A percentile compares a stretch with the other conserved stretches of the same genome.
Conservation (phyloP, 257 asterid species). For the Penstemon barbatus region DNA sequence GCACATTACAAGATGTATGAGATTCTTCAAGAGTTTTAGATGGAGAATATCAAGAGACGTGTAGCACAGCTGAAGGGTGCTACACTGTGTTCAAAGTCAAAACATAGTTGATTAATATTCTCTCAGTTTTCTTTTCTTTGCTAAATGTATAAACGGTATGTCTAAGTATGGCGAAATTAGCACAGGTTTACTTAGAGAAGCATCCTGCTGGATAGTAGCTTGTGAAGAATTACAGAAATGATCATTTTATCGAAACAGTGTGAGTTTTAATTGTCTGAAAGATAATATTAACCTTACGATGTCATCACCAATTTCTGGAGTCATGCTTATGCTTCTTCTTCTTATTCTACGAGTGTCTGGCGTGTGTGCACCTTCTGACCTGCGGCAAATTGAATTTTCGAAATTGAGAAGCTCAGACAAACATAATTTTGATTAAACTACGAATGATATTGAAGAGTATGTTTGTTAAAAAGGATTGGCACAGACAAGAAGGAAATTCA, state of each 20-base stretch:
- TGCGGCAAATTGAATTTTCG: slow-evolving; percentile 34
- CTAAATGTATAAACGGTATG: no score
- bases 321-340: slow-evolving; percentile 94
- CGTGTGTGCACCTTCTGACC: slow-evolving; percentile 86
- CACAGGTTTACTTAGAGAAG: slow-evolving; percentile 7
- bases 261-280: slow-evolving; percentile 18
- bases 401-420: slow-evolving; percentile 23
- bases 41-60: no score
- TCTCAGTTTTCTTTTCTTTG: no score
- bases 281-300: slow-evolving; percentile 77
- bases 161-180: neutral
- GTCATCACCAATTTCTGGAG: slow-evolving; percentile 98
- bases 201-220: neutral
- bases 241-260: slow-evolving; percentile 14
- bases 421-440: neutral
- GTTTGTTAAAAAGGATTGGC: neutral
- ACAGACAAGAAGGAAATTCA: neutral
- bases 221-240: slow-evolving; percentile 17
- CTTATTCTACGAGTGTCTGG: slow-evolving; percentile 78
- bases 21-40: no score
- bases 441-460: slow-evolving; percentile 6
- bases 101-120: no score
- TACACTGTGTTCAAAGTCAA: no score
- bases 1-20: no score
- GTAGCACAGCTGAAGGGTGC: no score